Base-by-base conservation (phyloP, 371 early-diverging fungal genomes). In the Rhizopus stolonifer region DNA sequence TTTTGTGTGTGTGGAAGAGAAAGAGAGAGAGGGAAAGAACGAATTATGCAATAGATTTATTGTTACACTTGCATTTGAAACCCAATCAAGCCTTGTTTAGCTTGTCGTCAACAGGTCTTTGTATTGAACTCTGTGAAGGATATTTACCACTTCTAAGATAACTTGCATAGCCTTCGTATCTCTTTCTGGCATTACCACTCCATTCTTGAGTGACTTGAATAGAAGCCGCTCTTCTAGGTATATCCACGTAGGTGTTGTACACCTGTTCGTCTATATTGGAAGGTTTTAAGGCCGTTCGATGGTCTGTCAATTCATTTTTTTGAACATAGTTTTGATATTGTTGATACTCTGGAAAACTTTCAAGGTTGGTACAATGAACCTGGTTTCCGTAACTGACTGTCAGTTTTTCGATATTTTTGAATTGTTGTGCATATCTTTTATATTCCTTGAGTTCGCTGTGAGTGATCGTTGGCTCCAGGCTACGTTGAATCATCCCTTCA, bases 381-480 rank as follows among this genome's bases (percentile, higher is more conserved):
- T 64, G 60, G 22, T 70, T 64, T 24, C 59, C 58, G n/a, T 64
- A 58, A 11, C 61, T 52, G 11, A 61, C 66, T 19, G 70, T 62
- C 7, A 73, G 42, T 22, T 66, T 65, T 22, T 69, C 67, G 7
- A 74, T 42, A 23, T 57, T 65, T 18, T 69, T 70, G 46, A 75
- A 77, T 64, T 82, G 82, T 33, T 77, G 70, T 19, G 79, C 67
- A 50, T 82, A 82, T 48, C 81, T 74, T 61, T 61, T 68, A 49
- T 87, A 87, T 54, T 85, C 86, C 26, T 79, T 70, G 4, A 60
- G 54, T 52, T 87, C 86, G 4, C 59, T 54, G 3, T 58, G 56
- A 4, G 74, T 71, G 25, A 86, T 79, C 5, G 53, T 57, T 9
- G 88, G 88, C 19, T 87, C 79, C 18, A 84, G 69, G 46, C 81